Evolutionary conservation across 2,329 filamentous ascomycete species (phyloP), one percentile per base, ranked within the genome.

Genomic region (Scedosporium boydii): DNA sequence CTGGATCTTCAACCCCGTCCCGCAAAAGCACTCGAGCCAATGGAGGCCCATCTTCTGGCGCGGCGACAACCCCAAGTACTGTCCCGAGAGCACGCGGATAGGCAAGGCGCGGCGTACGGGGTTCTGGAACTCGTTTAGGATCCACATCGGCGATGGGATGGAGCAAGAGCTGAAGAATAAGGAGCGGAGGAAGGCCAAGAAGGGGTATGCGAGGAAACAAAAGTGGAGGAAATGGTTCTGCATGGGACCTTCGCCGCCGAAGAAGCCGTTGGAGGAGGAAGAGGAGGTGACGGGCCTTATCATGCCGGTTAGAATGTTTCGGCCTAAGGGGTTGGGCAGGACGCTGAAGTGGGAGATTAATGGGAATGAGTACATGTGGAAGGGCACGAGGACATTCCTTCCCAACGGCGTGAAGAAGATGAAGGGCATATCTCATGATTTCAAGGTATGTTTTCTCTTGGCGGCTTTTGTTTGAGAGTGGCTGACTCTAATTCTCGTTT

Each of bases 31-130:
- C 51, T 44, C 62, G 2, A 34, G 60, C 60, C 26, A 51, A 27
- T 67, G 65, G 66, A 65, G 62, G 12, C 66, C 66, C 6, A 26
- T 67, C 10, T 62, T 67, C 6, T 65, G 64, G 59, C 60, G 59
- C 14, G 66, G 65, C 21, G 66, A 66, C 41, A 67, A 66, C 34
- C 66, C 66, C 18, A 67, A 66, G 57, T 66, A 67, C 62, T 62
- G 58, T 9, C 56, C 57, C 10, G 41, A 55, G 14, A 64, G 63
- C 48, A 60, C 21, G 4, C 56, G 59, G 18, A 58, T 67, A 12
- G 63, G 62, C 5, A 63, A 64, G 4, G 63, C 62, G 1, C 46
- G 63, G 7, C 62, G 65, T 4, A 64, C 61, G 1, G 41, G 61
- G 27, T 55, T 66, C 58, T 67, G 66, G 66, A 65, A 62, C 55